Evolutionary conservation across 2,329 filamentous ascomycete species (phyloP).

Genomic region (Penicillium polonicum): DNA sequence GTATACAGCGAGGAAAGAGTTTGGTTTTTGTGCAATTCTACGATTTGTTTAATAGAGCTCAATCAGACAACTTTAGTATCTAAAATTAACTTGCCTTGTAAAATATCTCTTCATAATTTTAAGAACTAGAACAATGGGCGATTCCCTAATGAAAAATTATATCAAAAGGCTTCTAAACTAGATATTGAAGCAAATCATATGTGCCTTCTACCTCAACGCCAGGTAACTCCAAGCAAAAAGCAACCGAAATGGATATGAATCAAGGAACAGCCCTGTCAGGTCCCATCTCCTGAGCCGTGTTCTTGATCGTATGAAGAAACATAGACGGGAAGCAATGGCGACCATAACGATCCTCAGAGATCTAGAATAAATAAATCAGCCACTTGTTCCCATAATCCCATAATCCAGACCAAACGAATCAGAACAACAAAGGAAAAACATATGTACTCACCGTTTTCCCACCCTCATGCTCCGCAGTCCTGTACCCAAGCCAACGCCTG

Average conservation of each 20-base stretch:
- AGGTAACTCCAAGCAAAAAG: not conserved
- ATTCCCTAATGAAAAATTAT: not conserved
- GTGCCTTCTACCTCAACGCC: not conserved
- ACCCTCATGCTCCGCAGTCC: conserved; percentile 20
- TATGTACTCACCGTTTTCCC: conserved; percentile 15
- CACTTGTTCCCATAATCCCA: not conserved
- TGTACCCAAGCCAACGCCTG: conserved; percentile 54
- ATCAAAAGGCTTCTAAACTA: not conserved
- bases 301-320: conserved; percentile 29
- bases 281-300: conserved; percentile 18
- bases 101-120: not conserved
- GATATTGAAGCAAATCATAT: not conserved
- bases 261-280: conserved; percentile 23
- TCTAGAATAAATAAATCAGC: conserved; percentile 8
- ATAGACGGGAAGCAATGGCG: conserved; percentile 28
- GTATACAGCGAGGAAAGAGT: not conserved
- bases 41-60: not conserved
- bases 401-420: not conserved
- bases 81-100: not conserved
- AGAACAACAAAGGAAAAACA: not conserved
- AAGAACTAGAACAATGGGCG: not conserved
- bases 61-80: not conserved
- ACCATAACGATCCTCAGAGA: conserved; percentile 17
- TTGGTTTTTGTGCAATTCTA: not conserved
- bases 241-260: not conserved